Percentiles rank a stretch among this genome's conserved stretches.
These are phyloP conservation scores for Trametes sp. DNA, from an alignment of 1,284 basidiomycete genomes.

Conservation along the genomic window DNA sequence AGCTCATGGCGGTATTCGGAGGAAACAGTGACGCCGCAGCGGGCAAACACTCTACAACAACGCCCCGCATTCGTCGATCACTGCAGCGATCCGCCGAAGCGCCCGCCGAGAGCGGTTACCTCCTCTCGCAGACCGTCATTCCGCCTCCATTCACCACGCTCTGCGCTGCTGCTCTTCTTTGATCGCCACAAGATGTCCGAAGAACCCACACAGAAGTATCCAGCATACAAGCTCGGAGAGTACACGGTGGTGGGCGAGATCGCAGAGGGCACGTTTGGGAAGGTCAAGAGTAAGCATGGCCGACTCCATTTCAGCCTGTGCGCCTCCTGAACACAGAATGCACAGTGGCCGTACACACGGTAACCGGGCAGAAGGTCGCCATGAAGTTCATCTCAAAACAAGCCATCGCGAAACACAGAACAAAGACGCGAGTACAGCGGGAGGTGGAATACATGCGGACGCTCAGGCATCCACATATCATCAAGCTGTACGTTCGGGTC, in stretches of 20 bases:
- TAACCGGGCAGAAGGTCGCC: conserved; percentile 95
- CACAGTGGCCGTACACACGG: conserved; percentile 90
- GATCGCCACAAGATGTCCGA: conserved; percentile 33
- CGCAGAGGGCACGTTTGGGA: conserved; percentile 94
- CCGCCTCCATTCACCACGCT: conserved; percentile 9
- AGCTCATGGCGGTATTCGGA: conserved; percentile 18
- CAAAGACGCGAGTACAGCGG: conserved; percentile 90
- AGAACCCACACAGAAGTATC: conserved; percentile 37
- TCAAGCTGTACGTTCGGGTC: conserved; percentile 80
- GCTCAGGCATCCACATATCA: conserved; percentile 92
- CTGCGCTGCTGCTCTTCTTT: conserved; percentile 7
- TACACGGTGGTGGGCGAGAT: conserved; percentile 81
- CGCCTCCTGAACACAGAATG: conserved; percentile 17
- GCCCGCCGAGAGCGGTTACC: conserved; percentile 9
- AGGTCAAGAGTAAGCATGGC: conserved; percentile 88
- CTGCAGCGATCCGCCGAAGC: conserved; percentile 4
- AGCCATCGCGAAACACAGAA: conserved; percentile 91
- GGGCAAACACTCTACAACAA: conserved; percentile 23
- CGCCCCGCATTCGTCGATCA: conserved; percentile 20
- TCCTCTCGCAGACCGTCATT: conserved; percentile 9
- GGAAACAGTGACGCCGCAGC: conserved; percentile 17
- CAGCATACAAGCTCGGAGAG: conserved; percentile 77
- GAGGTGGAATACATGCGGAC: conserved; percentile 97
- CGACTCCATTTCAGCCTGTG: conserved; percentile 18
- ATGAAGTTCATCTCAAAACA: conserved; percentile 98